Evolutionary conservation across 495 filamentous ascomycete genomes (phyloP), one percentile per base, ranked within the genome.

Genomic region (Neurospora sp.): DNA sequence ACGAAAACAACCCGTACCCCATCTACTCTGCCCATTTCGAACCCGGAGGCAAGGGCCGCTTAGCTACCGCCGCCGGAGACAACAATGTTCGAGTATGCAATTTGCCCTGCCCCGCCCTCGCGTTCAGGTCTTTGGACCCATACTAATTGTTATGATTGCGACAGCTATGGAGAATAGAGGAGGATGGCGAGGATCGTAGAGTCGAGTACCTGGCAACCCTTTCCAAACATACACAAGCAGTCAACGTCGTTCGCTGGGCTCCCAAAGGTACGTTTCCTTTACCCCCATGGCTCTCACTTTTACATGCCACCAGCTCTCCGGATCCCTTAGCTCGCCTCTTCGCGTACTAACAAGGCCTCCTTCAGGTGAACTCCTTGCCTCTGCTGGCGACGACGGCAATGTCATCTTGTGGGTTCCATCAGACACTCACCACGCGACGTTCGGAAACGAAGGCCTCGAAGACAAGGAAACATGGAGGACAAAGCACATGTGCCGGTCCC

Each of bases 1-100:
- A 97, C 81, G 93, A 97, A 76, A 93, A 94, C 76, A 97, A 96
- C 82, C 87, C 91, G 22, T 77, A 79, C 74, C 94, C 95, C 68
- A 94, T 98, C 76, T 98, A 97, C 81, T 97, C 94, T 39, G 92
- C 93, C 75, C 94, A 98, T 82, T 98, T 98, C 82, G 93, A 98
- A 78, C 92, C 93, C 74, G 90, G 96, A 83, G 94, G 94, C 75
- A 98, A 95, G 82, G 92, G 93, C 70, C 91, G 96, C 76, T 83
- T 98, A 73, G 96, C 96, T 70, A 98, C 96, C 7, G 95, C 90
- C 74, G 96, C 96, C 74, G 96, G 96, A 77, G 96, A 99, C 82
- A 97, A 96, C 81, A 96, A 98, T 86, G 93, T 99, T 79, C 88
- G 96, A 82, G 92, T 96, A 90, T 76, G 92, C 42, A 2, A 69